These are phyloP conservation scores for Scopulariopsis brevicaulis DNA, from an alignment of 2,329 filamentous ascomycete species.

Conservation along the genomic window DNA sequence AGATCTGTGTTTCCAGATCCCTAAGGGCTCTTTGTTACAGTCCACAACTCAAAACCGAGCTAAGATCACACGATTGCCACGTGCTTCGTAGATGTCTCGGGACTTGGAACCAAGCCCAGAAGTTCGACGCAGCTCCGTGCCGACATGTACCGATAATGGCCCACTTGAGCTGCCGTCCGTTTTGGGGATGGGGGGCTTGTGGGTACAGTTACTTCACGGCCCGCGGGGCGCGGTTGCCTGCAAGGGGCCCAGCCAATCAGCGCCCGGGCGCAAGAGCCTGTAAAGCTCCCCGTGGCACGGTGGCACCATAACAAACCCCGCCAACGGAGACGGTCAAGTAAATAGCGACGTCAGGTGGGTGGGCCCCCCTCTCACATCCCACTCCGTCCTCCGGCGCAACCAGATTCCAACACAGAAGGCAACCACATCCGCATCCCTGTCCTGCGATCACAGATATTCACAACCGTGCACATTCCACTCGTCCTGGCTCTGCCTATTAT, in stretches of 20 bases:
- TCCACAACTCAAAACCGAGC: too few relatives aligned
- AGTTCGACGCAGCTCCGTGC: too few relatives aligned
- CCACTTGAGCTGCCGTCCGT: not conserved
- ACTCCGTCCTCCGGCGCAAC: not conserved
- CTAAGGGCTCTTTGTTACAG: too few relatives aligned
- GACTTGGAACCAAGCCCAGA: too few relatives aligned
- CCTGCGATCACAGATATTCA: not conserved
- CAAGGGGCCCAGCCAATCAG: not conserved
- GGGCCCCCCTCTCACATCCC: not conserved
- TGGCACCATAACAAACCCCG: not conserved
- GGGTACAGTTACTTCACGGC: not conserved
- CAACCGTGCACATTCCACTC: not conserved
- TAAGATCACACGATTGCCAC: too few relatives aligned
- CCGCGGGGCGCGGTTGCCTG: not conserved
- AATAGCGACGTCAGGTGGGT: not conserved
- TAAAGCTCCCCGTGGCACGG: not conserved
- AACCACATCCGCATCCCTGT: not conserved
- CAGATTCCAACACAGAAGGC: not conserved
- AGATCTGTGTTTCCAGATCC: too few relatives aligned
- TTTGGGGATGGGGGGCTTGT: not conserved
- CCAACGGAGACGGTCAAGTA: not conserved
- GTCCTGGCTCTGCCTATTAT: not conserved
- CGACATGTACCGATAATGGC: not conserved
- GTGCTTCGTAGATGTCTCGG: too few relatives aligned
- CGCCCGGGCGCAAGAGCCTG: not conserved